Percentiles rank a stretch among this genome's conserved stretches.
Evolutionary conservation across 129 eudicot genomes (phyloP).

Genomic region (Flaveria trinervia): DNA sequence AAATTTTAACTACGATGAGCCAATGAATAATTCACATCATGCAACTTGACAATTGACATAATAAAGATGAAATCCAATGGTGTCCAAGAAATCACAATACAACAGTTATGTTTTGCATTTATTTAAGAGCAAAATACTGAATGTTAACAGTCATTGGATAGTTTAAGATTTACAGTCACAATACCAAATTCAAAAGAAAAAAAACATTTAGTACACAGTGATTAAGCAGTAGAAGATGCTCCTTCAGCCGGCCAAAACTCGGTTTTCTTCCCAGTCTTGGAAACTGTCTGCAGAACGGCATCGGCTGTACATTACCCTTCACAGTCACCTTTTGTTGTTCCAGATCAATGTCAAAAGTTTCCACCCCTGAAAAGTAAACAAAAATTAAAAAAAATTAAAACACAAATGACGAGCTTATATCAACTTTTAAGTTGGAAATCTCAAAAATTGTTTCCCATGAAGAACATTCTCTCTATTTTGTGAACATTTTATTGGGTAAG

Average conservation of each 20-base stretch:
- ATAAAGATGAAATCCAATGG: not conserved
- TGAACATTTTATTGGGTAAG: not conserved
- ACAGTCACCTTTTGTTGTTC: constrained; percentile 92
- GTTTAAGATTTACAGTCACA: constrained; percentile 33
- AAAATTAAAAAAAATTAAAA: not conserved
- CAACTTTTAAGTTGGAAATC: not conserved
- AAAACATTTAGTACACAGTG: not conserved
- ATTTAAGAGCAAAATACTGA: constrained; percentile 30
- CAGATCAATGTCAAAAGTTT: constrained; percentile 71
- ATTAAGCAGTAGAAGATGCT: constrained; percentile 38
- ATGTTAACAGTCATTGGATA: constrained; percentile 24
- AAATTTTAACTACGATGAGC: not conserved
- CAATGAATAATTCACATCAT: not conserved
- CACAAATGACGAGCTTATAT: not conserved
- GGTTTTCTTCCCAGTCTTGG: constrained; percentile 90
- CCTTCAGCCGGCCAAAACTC: constrained; percentile 71
- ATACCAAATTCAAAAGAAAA: constrained; percentile 1
- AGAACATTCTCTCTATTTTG: not conserved
- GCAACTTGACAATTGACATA: not conserved
- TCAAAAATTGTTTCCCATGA: not conserved
- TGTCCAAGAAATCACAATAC: constrained; percentile 19
- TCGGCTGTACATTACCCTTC: constrained; percentile 85
- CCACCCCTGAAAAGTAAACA: constrained; percentile 54
- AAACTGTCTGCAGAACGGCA: constrained; percentile 85
- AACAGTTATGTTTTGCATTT: constrained; percentile 22